Evolutionary conservation across 257 asterid species (phyloP).

Genomic region (Perilla frutescens): DNA sequence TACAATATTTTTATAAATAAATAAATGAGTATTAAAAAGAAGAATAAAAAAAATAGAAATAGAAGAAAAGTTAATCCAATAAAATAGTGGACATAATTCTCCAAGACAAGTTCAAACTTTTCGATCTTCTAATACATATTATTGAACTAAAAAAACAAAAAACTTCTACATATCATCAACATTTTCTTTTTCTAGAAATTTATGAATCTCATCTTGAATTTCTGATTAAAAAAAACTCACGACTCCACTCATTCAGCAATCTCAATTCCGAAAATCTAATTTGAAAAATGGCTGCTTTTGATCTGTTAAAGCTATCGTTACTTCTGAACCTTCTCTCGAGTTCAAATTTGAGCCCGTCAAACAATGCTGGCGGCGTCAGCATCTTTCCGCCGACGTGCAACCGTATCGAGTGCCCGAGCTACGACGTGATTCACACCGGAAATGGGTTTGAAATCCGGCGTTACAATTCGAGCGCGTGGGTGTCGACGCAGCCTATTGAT

Average conservation of each 20-base stretch:
- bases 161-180: neutral
- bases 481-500: conserved; percentile 76
- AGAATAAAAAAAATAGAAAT: too few relatives aligned
- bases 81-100: conserved; percentile 13
- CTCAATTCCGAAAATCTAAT: neutral
- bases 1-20: neutral
- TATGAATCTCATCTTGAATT: conserved; percentile 3
- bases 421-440: conserved; percentile 69
- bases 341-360: conserved; percentile 32
- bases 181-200: neutral
- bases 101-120: neutral
- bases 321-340: conserved; percentile 46
- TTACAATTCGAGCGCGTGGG: conserved; percentile 75
- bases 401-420: conserved; percentile 86
- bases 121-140: too few relatives aligned
- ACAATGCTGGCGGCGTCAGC: conserved; percentile 24
- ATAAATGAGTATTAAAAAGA: neutral
- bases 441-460: conserved; percentile 86
- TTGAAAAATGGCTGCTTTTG: conserved; percentile 43
- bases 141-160: too few relatives aligned
- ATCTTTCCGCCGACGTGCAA: conserved; percentile 72
- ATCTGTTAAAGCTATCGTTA: conserved; percentile 53
- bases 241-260: neutral
- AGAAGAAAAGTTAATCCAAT: neutral
- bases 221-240: neutral